phyloP scores from a whole-genome alignment of 228 moss, liverwort and hornwort species.

The Sphagnum fallax region DNA sequence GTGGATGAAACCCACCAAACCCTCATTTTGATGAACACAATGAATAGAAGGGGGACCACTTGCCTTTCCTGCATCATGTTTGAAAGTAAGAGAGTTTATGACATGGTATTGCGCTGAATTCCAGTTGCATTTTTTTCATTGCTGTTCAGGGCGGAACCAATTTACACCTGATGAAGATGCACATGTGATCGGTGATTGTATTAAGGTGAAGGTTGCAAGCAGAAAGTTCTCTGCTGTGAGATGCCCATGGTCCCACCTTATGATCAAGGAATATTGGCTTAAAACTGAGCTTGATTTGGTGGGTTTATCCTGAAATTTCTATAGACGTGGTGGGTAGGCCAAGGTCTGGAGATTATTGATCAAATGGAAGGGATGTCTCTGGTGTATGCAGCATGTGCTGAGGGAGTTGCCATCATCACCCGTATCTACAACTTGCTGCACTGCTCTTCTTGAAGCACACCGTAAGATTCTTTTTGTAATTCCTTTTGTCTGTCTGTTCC shows the following conservation, averaged over 20 bases:
- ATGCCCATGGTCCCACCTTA: too few relatives aligned
- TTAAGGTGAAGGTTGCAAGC: constrained; percentile 41
- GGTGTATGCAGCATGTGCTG: constrained; percentile 59
- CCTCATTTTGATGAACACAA: too few relatives aligned
- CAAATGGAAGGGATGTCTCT: neutral
- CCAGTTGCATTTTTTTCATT: neutral
- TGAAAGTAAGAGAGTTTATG: too few relatives aligned
- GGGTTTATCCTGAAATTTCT: too few relatives aligned
- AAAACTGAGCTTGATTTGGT: too few relatives aligned
- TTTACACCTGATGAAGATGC: constrained; percentile 90
- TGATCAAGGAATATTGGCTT: too few relatives aligned
- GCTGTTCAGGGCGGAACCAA: constrained; percentile 39
- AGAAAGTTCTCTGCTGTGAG: neutral
- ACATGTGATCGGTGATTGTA: constrained; percentile 87
- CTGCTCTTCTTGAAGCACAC: constrained; percentile 87
- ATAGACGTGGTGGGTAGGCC: too few relatives aligned
- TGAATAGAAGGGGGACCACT: too few relatives aligned
- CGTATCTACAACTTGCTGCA: constrained; percentile 82
- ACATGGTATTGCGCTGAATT: too few relatives aligned
- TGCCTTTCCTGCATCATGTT: too few relatives aligned
- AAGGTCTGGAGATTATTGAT: neutral
- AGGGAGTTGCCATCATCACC: constrained; percentile 87
- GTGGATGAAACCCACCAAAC: neutral
- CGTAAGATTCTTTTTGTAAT: constrained; percentile 25
- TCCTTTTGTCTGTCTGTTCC: neutral